These are phyloP conservation scores for Leishmania major DNA, from an alignment of 208 protist genomes.

Conservation along the genomic window DNA sequence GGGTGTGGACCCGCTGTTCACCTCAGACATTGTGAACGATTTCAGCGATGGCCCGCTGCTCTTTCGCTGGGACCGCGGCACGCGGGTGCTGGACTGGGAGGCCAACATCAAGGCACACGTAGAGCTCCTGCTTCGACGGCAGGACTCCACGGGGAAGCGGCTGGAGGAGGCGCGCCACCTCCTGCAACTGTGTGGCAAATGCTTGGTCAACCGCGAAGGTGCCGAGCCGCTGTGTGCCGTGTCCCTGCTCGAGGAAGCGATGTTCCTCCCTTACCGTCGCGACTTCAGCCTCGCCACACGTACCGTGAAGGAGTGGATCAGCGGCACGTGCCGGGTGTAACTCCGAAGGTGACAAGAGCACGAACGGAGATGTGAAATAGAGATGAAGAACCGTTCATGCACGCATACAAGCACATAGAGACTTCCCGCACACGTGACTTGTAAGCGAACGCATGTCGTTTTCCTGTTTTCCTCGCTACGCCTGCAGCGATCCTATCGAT, in stretches of 20 bases:
- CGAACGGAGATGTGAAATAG: not conserved
- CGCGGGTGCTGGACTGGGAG: constrained; percentile 72
- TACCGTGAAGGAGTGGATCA: constrained; percentile 39
- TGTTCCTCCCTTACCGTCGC: constrained; percentile 48
- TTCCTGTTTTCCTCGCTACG: not conserved
- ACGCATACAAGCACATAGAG: not conserved
- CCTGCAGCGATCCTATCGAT: not conserved
- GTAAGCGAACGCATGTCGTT: not conserved
- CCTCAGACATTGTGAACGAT: constrained; percentile 65
- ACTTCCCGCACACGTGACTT: not conserved
- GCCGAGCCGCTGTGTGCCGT: constrained; percentile 33
- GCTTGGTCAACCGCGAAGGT: constrained; percentile 59
- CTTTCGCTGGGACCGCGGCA: constrained; percentile 27
- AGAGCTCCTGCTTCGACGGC: constrained; percentile 30
- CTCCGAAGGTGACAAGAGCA: not conserved
- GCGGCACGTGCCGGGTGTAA: not conserved
- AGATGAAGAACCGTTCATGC: not conserved
- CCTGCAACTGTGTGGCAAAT: constrained; percentile 54
- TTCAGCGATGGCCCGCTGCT: constrained; percentile 78
- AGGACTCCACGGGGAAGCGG: constrained; percentile 32
- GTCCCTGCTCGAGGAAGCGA: constrained; percentile 44
- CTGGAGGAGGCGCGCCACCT: constrained; percentile 34
- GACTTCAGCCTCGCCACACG: constrained; percentile 27
- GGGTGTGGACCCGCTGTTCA: constrained; percentile 81
- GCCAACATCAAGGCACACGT: constrained; percentile 71